These are phyloP conservation scores for Gryganskiella cystojenkinii DNA, from an alignment of 192 early-diverging fungal genomes.

Conservation along the genomic window DNA sequence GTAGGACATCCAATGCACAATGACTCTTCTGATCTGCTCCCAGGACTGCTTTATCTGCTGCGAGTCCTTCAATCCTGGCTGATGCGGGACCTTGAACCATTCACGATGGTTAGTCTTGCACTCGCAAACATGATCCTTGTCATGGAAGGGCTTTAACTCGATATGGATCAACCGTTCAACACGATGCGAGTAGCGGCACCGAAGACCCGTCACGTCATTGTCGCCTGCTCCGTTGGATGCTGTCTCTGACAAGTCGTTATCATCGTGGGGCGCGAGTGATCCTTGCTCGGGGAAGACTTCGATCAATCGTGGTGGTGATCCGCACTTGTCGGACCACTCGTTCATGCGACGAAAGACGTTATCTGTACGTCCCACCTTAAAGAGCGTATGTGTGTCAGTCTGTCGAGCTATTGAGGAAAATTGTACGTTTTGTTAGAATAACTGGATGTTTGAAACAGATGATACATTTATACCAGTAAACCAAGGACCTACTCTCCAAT, in stretches of 20 bases:
- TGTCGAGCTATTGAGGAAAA: conserved; percentile 6
- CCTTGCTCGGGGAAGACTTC: conserved; percentile 58
- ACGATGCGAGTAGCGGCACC: conserved; percentile 56
- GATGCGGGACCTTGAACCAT: conserved; percentile 56
- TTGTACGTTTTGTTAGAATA: neutral
- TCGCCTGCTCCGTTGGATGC: conserved; percentile 9
- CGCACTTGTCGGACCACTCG: conserved; percentile 61
- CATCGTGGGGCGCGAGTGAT: conserved; percentile 28
- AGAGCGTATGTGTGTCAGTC: conserved; percentile 48
- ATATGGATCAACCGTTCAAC: conserved; percentile 61
- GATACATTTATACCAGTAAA: neutral
- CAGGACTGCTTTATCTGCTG: conserved; percentile 43
- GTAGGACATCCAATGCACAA: conserved; percentile 55
- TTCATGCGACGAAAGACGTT: conserved; percentile 58
- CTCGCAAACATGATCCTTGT: conserved; percentile 39
- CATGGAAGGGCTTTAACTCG: conserved; percentile 53
- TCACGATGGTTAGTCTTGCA: conserved; percentile 57
- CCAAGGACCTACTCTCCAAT: conserved; percentile 38
- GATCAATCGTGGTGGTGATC: conserved; percentile 52
- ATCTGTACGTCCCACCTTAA: conserved; percentile 59
- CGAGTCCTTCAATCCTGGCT: conserved; percentile 15
- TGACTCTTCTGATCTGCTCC: conserved; percentile 48
- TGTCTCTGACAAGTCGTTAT: conserved; percentile 29
- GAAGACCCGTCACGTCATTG: conserved; percentile 26
- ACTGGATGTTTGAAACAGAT: neutral